Conservation (phyloP, 2,329 filamentous ascomycete species). For the Diaporthe vaccinii region DNA sequence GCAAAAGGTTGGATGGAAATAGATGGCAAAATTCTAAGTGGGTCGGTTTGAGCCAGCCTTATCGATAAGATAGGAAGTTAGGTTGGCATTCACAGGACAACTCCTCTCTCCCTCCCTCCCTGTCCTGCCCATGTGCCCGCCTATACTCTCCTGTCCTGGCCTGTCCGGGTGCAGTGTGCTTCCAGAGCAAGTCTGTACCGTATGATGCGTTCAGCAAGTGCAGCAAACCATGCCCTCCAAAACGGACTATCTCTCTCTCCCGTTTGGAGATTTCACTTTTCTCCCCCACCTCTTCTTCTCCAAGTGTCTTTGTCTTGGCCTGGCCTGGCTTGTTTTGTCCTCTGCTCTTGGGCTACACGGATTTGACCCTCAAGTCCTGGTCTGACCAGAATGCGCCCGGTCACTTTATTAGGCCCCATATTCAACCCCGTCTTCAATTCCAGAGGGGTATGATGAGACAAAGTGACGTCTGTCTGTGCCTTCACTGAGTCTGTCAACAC, state of each 20-base stretch:
- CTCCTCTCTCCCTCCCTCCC: not conserved
- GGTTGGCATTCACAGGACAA: not conserved
- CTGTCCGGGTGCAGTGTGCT: not conserved
- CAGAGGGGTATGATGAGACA: not conserved
- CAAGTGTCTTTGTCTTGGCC: not conserved
- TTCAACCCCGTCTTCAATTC: not conserved
- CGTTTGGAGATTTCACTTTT: not conserved
- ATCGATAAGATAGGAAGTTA: conserved; percentile 28
- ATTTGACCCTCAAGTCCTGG: not conserved
- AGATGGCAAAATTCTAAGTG: conserved; percentile 16
- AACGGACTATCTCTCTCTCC: not conserved
- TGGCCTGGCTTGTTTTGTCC: not conserved
- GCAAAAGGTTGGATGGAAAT: conserved; percentile 7
- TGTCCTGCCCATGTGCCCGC: not conserved
- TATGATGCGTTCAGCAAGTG: not conserved
- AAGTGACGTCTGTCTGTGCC: conserved; percentile 12
- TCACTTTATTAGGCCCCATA: not conserved
- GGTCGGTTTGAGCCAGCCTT: not conserved
- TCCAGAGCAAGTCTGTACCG: not conserved
- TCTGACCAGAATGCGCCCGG: not conserved
- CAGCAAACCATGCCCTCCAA: not conserved
- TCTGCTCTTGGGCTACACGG: not conserved
- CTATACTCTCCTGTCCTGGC: not conserved
- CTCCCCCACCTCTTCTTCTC: not conserved
- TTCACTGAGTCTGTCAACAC: not conserved